Evolutionary conservation across 2,329 filamentous ascomycete genomes (phyloP), one percentile per base, ranked within the genome.

Genomic region (Shiraia bambusicola): DNA sequence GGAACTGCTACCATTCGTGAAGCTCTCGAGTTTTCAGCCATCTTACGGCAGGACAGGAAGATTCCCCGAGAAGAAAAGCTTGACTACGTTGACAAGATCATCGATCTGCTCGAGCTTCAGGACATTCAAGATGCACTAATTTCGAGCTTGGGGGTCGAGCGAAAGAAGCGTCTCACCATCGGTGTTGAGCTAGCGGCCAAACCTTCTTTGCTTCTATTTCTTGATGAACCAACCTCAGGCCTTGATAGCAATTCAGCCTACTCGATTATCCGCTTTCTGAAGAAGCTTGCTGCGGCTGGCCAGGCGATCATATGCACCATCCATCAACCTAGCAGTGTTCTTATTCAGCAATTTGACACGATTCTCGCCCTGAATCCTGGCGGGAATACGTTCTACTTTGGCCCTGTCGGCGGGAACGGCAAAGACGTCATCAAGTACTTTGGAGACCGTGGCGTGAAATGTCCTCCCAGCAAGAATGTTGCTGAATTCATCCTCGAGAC

Each of bases 291-390:
- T 4, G 71, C 75, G 6, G 80, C 82, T 10, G 84, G 84, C 1
- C 83, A 87, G 58, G 84, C 84, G 6, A 86, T 88, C 48, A 73
- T 88, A 37, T 87, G 84, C 66, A 88, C 84, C 0, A 87, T 88
- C 39, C 84, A 88, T 58, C 84, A 88, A 58, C 84, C 84, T 3
- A 84, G 80, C 2, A 83, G 81, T 1, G 76, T 85, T 45, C 72
- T 88, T 2, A 82, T 87, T 42, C 78, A 87, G 57, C 77, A 87
- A 58, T 88, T 88, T 65, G 84, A 88, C 61, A 85, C 85, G 77
- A 80, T 88, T 13, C 74, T 88, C 1, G 81, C 82, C 2, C 73
- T 88, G 24, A 84, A 85, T 54, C 82, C 78, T 0, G 83, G 82
- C 12, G 84, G 83, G 14, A 84, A 85, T 58, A 83, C 81, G 0